Evolutionary conservation across 495 filamentous ascomycete species (phyloP).

Genomic region (Copromyces sp.): DNA sequence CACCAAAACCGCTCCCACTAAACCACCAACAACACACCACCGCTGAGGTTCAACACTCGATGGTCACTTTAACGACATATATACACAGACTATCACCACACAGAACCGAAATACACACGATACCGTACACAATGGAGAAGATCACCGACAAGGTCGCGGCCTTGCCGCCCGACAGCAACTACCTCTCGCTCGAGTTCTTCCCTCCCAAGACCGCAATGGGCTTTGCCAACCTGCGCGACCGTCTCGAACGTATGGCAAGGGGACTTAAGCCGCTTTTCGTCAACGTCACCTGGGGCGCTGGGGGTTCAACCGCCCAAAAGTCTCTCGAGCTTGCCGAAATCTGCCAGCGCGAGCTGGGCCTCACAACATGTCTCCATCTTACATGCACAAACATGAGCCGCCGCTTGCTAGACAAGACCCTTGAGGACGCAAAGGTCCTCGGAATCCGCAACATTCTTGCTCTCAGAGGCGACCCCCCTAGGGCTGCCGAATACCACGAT

Average conservation of each 20-base stretch:
- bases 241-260: constrained; percentile 88
- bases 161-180: constrained; percentile 67
- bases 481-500: constrained; percentile 72
- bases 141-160: constrained; percentile 95
- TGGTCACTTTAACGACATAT: not conserved
- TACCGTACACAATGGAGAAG: constrained; percentile 56
- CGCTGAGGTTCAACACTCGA: not conserved
- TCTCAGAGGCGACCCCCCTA: constrained; percentile 83
- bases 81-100: not conserved
- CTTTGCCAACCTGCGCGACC: constrained; percentile 82
- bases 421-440: constrained; percentile 86
- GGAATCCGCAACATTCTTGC: constrained; percentile 93
- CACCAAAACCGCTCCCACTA: not conserved
- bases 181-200: constrained; percentile 98
- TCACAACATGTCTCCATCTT: constrained; percentile 92
- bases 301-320: constrained; percentile 80
- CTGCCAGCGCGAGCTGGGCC: constrained; percentile 79
- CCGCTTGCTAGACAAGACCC: constrained; percentile 70
- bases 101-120: not conserved
- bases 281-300: constrained; percentile 96
- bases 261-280: constrained; percentile 88
- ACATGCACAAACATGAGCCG: constrained; percentile 98
- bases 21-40: not conserved
- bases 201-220: constrained; percentile 94
- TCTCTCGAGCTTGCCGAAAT: constrained; percentile 92